phyloP scores from a whole-genome alignment of 192 early-diverging fungal genomes.

The Lobosporangium transversale region DNA sequence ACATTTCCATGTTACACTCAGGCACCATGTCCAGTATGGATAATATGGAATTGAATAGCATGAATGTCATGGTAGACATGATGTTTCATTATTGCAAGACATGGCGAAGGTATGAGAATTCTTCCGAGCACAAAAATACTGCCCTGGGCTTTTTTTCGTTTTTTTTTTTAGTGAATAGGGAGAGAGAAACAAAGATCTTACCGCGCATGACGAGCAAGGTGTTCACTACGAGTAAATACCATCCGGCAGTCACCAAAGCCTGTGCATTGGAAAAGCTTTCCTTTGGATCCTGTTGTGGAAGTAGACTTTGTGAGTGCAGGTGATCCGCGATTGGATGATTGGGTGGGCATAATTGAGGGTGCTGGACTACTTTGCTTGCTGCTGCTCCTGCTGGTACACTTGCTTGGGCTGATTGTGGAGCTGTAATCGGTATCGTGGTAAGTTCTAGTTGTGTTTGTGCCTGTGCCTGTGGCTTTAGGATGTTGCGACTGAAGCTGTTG shows the following conservation, averaged over 20 bases:
- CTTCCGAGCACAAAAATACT: slow-evolving; percentile 4
- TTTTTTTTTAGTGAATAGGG: neutral
- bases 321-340: slow-evolving; percentile 19
- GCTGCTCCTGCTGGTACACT: slow-evolving; percentile 21
- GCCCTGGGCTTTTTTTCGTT: neutral
- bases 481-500: slow-evolving; percentile 14
- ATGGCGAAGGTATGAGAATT: too few relatives aligned
- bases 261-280: slow-evolving; percentile 49
- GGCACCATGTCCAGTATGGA: too few relatives aligned
- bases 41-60: too few relatives aligned
- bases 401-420: slow-evolving; percentile 2
- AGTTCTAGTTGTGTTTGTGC: too few relatives aligned
- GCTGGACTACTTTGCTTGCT: slow-evolving; percentile 49
- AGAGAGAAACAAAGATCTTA: slow-evolving; percentile 18
- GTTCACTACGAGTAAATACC: slow-evolving; percentile 52
- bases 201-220: slow-evolving; percentile 47
- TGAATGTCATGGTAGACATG: too few relatives aligned
- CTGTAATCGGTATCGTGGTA: slow-evolving; percentile 11
- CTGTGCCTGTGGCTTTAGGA: too few relatives aligned
- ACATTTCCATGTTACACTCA: too few relatives aligned
- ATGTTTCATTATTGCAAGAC: too few relatives aligned
- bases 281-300: neutral
- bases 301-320: slow-evolving; percentile 2
- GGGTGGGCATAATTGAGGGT: slow-evolving; percentile 29
- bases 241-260: slow-evolving; percentile 53